Evolutionary conservation across 2,329 filamentous ascomycete genomes (phyloP).

Genomic region (Dryadomyces quercivorus): DNA sequence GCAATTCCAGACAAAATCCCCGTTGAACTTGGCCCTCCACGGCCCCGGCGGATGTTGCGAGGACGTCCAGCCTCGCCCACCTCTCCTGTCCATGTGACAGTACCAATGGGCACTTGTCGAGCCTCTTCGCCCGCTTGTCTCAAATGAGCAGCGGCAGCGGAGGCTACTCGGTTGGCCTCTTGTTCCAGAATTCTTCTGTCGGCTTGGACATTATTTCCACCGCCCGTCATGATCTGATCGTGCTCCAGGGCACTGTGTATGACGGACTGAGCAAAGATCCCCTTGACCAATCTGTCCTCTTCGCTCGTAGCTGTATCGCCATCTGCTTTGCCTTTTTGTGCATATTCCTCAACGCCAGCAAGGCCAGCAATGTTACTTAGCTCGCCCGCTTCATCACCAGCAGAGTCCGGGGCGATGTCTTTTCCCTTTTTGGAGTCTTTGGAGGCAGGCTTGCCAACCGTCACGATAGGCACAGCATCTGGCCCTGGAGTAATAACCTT

Average conservation of each 20-base stretch:
- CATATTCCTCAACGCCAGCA: conserved; percentile 51
- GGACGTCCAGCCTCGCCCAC: conserved; percentile 67
- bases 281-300: conserved; percentile 72
- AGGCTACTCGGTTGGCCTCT: conserved; percentile 70
- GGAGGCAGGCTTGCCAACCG: not conserved
- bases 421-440: not conserved
- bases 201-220: conserved; percentile 56
- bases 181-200: conserved; percentile 68
- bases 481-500: conserved; percentile 18
- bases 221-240: conserved; percentile 76
- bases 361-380: conserved; percentile 39
- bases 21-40: conserved; percentile 35
- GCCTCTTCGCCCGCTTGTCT: conserved; percentile 62
- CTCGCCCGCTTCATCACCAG: conserved; percentile 4
- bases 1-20: conserved; percentile 45
- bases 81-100: conserved; percentile 87
- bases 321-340: conserved; percentile 26
- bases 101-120: conserved; percentile 62
- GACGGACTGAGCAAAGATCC: conserved; percentile 74
- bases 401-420: not conserved
- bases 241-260: conserved; percentile 91
- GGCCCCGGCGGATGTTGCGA: conserved; percentile 31
- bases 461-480: conserved; percentile 11
- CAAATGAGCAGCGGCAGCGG: conserved; percentile 65
- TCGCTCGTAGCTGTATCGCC: conserved; percentile 22